phyloP scores from a whole-genome alignment of 1,139 yeast species.

The Hansenula anomala region DNA sequence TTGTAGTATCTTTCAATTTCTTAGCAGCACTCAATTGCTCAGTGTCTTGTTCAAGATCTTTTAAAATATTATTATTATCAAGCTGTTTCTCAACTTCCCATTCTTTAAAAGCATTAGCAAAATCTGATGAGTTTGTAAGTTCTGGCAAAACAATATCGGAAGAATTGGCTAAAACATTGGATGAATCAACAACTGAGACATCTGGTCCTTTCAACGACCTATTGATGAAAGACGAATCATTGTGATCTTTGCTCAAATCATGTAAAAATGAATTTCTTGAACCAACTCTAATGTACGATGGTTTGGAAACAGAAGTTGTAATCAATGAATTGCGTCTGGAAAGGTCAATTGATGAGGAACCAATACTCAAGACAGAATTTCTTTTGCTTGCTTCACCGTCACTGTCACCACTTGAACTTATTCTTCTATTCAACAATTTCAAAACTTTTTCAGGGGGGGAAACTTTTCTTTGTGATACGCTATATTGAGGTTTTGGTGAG shows the following conservation, averaged over 20 bases:
- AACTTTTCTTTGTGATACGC: constrained; percentile 10
- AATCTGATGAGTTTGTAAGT: constrained; percentile 18
- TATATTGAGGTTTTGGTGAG: constrained; percentile 20
- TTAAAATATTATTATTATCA: not conserved
- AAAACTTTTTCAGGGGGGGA: constrained; percentile 18
- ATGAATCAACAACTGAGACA: not conserved
- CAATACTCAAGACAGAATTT: not conserved
- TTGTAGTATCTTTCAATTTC: constrained; percentile 1
- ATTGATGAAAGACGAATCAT: not conserved
- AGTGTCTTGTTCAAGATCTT: not conserved
- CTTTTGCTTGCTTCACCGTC: constrained; percentile 4
- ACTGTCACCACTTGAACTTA: constrained; percentile 7
- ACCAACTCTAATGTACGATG: constrained; percentile 15
- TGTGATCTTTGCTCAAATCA: not conserved
- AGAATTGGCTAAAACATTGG: constrained; percentile 5
- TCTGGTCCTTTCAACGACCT: constrained; percentile 5
- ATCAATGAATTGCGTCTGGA: constrained; percentile 13
- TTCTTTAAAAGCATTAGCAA: constrained; percentile 20
- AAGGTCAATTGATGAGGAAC: not conserved
- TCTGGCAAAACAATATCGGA: constrained; percentile 17
- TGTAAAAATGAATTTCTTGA: constrained; percentile 9
- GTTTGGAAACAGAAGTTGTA: constrained; percentile 17
- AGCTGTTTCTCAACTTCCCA: constrained; percentile 14
- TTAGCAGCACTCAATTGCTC: not conserved
- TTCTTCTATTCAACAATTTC: constrained; percentile 13